Percentiles rank a stretch among this genome's conserved stretches.
phyloP scores from a whole-genome alignment of 495 filamentous ascomycete species.

The Aspergillus mulundensis region DNA sequence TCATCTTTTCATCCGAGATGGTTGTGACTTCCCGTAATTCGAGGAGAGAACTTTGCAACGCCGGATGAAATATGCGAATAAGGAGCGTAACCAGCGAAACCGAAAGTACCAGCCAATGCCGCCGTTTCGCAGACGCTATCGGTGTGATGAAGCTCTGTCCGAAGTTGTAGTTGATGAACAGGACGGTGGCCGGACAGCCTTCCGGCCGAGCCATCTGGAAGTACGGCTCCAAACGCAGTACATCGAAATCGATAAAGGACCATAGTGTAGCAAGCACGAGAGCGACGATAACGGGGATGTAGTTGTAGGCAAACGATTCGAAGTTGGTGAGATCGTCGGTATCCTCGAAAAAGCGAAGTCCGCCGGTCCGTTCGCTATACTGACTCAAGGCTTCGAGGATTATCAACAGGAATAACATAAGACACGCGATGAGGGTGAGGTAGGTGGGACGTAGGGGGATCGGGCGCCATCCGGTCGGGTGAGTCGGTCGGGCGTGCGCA shows the following conservation, averaged over 20 bases:
- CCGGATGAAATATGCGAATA: conserved; percentile 37
- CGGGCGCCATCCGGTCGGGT: conserved; percentile 32
- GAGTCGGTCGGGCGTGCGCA: conserved; percentile 13
- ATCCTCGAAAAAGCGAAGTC: conserved; percentile 30
- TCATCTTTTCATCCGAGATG: conserved; percentile 22
- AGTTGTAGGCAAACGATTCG: conserved; percentile 38
- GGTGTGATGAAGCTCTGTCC: conserved; percentile 40
- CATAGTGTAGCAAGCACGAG: conserved; percentile 34
- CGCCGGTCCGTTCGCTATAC: conserved; percentile 30
- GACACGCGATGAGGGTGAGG: conserved; percentile 21
- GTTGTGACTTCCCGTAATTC: conserved; percentile 33
- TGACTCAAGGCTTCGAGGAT: conserved; percentile 31
- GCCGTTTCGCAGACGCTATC: conserved; percentile 31
- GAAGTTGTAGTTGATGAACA: conserved; percentile 45
- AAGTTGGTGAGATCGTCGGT: conserved; percentile 32
- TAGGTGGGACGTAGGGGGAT: conserved; percentile 33
- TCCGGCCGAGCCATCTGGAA: conserved; percentile 36
- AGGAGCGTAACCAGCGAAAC: conserved; percentile 34
- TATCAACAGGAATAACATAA: conserved; percentile 28
- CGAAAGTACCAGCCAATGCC: conserved; percentile 36
- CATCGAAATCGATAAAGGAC: conserved; percentile 42
- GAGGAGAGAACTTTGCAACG: conserved; percentile 34
- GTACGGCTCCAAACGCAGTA: conserved; percentile 39
- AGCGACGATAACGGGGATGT: conserved; percentile 35
- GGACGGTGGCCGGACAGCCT: conserved; percentile 32